Conservation (phyloP, 768 basidiomycete species). For the Suillus subaureus region DNA sequence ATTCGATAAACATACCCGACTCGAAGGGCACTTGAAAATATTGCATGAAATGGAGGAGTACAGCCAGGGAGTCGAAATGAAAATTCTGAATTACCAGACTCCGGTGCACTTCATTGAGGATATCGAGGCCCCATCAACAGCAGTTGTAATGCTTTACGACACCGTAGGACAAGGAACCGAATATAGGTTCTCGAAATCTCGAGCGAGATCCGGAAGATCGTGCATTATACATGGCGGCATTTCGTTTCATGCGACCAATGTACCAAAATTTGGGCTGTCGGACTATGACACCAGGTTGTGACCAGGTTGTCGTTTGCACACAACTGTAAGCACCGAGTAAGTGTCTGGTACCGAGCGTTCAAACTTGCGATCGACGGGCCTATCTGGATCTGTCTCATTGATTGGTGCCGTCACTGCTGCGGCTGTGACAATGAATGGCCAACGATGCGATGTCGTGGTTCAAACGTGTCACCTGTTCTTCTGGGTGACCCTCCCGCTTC, state of each 20-base stretch:
- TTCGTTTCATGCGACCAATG: background rate
- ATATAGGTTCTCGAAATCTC: background rate
- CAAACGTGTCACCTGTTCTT: conserved; percentile 9
- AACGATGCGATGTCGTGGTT: conserved; percentile 7
- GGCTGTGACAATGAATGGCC: conserved; percentile 20
- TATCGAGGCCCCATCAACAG: background rate
- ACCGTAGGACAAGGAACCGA: background rate
- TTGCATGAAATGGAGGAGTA: background rate
- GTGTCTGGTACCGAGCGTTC: background rate
- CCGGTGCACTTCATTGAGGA: background rate
- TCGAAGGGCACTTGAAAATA: background rate
- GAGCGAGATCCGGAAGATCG: background rate
- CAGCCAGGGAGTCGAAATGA: background rate
- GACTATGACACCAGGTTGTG: background rate
- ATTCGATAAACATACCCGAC: background rate
- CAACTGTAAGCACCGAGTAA: background rate
- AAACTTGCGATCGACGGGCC: conserved; percentile 5
- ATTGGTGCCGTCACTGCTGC: conserved; percentile 10
- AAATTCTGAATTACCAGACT: background rate
- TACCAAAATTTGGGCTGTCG: background rate
- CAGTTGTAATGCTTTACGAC: background rate
- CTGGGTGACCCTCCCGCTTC: conserved; percentile 5
- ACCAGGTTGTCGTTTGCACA: background rate
- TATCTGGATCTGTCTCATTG: conserved; percentile 1
- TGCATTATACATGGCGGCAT: background rate